Evolutionary conservation across 2,329 filamentous ascomycete species (phyloP).

Genomic region (Phialophora tarda): DNA sequence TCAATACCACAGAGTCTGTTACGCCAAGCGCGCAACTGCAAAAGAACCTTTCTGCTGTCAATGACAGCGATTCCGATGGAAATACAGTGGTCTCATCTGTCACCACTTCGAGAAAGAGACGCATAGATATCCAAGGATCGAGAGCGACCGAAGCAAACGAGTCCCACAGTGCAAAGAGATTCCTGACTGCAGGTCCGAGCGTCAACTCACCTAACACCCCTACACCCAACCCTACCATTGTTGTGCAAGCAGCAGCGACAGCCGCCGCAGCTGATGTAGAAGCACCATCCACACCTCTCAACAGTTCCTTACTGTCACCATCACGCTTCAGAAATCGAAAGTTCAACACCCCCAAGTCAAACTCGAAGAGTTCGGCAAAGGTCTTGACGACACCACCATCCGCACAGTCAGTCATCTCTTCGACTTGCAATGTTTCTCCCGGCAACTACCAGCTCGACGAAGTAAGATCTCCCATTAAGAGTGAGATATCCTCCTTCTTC

Average conservation of each 20-base stretch:
- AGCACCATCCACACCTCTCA: conserved; percentile 10
- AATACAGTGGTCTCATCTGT: conserved; percentile 10
- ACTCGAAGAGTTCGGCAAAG: conserved; percentile 9
- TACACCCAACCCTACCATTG: conserved; percentile 23
- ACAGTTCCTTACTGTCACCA: conserved; percentile 27
- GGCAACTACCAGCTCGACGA: conserved; percentile 10
- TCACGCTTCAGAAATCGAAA: conserved; percentile 27
- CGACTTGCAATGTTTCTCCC: conserved; percentile 26
- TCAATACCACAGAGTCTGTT: conserved; percentile 2
- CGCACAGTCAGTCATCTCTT: conserved; percentile 23
- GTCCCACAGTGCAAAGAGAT: conserved; percentile 11
- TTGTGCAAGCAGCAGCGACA: conserved; percentile 28
- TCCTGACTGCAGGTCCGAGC: conserved; percentile 24
- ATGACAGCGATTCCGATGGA: conserved; percentile 25
- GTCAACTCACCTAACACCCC: conserved; percentile 17
- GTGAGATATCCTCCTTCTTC: conserved; percentile 27
- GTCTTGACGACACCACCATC: conserved; percentile 21
- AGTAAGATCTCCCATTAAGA: conserved; percentile 19
- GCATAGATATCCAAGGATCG: conserved; percentile 19
- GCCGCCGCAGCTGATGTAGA: conserved; percentile 17
- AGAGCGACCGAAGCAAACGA: conserved; percentile 4
- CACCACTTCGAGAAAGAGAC: conserved; percentile 25
- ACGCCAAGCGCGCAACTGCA: conserved; percentile 19
- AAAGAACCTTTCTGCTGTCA: conserved; percentile 11
- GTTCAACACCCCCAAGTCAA: conserved; percentile 21